Evolutionary conservation across 257 asterid genomes (phyloP), one percentile per base, ranked within the genome.

Genomic region (Mitragyna speciosa): DNA sequence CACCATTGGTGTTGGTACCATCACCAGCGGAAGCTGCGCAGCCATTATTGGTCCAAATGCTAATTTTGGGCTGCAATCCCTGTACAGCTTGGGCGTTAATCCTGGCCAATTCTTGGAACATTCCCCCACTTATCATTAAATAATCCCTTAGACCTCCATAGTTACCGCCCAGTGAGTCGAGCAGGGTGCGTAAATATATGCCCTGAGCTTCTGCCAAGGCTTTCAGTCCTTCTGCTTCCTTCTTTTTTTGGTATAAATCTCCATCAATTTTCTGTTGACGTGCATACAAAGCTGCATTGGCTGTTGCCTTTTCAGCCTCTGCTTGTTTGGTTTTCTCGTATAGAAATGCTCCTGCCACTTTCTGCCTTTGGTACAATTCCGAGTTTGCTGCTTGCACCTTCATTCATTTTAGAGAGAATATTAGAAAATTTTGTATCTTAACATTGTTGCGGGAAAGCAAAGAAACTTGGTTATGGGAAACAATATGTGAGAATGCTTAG

Each of bases 181-280:
- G 83, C 4, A 90, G 87, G 14, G 88, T 87, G 19, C 83, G 73
- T 20, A 87, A 20, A 70, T 89, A 89, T 0, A 49, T 68, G 69
- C 95, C 97, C 75, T 92, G 97, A 51, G 97, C 97, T 81, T 88
- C 87, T 0, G 95, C 97, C 31, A 87, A 36, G 24, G 93, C 94
- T 4, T 72, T 26, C 15, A 92, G 83, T 45, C 95, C 97, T 71
- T 92, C 92, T 0, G 97, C 95, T 76, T 92, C 97, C 79, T 89
- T 90, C 63, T 64, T 73, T 87, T 88, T 90, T 0, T 91, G 89
- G 26, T 92, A 89, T 12, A 90, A 61, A 0, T 89, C 93, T 72
- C 90, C 95, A 6, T 90, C 95, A 0, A 85, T 88, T 0, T 47
- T 64, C 30, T 87, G 94, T 59, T 88, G 85, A 15, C 89, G 83